Conservation (phyloP, 352 stramenopile species). For the Phytophthora megakarya region DNA sequence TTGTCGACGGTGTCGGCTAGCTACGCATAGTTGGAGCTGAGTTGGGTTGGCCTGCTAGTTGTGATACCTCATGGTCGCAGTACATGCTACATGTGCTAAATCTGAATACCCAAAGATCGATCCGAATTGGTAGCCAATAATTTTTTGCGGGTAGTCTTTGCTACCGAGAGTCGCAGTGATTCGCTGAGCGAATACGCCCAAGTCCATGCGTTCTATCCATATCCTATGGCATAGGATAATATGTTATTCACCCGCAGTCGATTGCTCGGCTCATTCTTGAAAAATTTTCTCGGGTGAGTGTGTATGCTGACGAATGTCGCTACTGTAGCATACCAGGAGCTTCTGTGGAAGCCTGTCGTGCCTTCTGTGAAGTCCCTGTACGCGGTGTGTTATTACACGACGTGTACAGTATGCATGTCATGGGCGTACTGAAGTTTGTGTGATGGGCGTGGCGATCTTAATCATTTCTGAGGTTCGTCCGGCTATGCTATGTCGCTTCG, state of each 20-base stretch:
- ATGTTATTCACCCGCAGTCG: too few relatives aligned
- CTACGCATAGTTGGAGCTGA: too few relatives aligned
- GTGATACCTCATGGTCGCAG: too few relatives aligned
- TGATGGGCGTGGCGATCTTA: constrained; percentile 15
- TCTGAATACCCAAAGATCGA: constrained; percentile 4
- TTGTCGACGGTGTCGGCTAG: constrained; percentile 16
- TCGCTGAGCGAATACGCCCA: too few relatives aligned
- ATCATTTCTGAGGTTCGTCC: constrained; percentile 37
- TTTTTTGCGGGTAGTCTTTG: constrained; percentile 14
- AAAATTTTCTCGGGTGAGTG: too few relatives aligned
- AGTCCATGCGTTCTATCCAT: constrained; percentile 13
- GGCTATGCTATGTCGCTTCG: constrained; percentile 2
- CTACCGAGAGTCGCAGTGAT: not conserved
- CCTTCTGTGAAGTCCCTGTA: constrained; percentile 19
- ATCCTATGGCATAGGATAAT: too few relatives aligned
- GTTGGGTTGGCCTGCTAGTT: not conserved
- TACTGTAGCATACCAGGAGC: not conserved
- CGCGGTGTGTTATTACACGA: too few relatives aligned
- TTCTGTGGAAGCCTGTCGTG: constrained; percentile 22
- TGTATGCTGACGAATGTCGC: not conserved
- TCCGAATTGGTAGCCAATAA: constrained; percentile 9
- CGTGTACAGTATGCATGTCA: not conserved
- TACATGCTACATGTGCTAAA: too few relatives aligned
- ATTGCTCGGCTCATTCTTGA: too few relatives aligned
- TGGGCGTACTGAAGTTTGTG: constrained; percentile 16